Base-by-base conservation (phyloP, 768 basidiomycete species). In the Strobilomyces dryophilus region DNA sequence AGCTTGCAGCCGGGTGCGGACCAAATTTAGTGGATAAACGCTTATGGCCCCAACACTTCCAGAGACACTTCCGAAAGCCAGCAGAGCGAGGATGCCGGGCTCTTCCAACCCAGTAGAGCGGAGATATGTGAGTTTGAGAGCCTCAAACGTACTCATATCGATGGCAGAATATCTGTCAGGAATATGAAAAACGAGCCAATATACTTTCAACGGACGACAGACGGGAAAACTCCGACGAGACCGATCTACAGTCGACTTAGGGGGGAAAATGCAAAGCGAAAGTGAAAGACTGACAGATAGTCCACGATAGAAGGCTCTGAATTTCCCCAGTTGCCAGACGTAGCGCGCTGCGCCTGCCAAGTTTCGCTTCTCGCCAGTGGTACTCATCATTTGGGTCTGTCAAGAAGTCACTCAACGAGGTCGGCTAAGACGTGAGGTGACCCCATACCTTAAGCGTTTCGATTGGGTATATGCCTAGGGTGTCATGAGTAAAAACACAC, bases 71-170 rank as follows among this genome's bases (percentile, higher is more conserved):
- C 95, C 95, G 61, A 97, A 98, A 4, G 89, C 84, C 17, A 98
- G 81, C 29, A 93, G 67, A 26, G 90, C 92, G 49, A 94, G 77
- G 7, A 94, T 83, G 3, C 91, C 90, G 0, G 95, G 92, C 67
- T 99, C 95, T 26, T 93, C 87, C 62, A 86, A 82, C 32, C 86
- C 87, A 6, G 90, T 89, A 31, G 94, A 95, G 47, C 84, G 81
- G 36, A 88, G 74, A 69, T 98, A 98, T 2, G 89, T 85, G 41
- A 94, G 75, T 68, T 98, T 98, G 52, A 99, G 82, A 2, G 92
- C 92, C 73, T 98, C 95, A 54, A 97, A 98, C 4, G 95, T 95
- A 61, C 87, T 89, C 91, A 93, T 95, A 70, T 99, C 95, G 57
- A 98, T 99, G 5, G 95, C 95, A 14, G 91, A 87, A 67, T 90